Evolutionary conservation across 2,329 filamentous ascomycete species (phyloP).

Genomic region (Pestalotiopsis sp.): DNA sequence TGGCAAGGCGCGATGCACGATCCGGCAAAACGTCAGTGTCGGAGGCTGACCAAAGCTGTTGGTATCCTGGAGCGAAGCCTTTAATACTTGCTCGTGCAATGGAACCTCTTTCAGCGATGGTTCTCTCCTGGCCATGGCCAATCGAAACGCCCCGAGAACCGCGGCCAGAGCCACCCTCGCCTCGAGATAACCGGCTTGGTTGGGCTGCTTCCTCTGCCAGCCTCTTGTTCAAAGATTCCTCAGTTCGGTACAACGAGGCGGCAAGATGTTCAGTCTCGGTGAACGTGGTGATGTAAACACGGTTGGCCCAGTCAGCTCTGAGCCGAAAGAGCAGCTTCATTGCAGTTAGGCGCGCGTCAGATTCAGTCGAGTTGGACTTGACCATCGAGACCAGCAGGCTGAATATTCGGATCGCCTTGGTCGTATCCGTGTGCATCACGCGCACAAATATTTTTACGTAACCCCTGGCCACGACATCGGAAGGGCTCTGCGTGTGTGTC

Average conservation of each 20-base stretch:
- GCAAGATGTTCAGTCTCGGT: constrained; percentile 77
- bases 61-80: constrained; percentile 38
- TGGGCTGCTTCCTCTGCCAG: constrained; percentile 55
- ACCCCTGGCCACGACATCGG: constrained; percentile 72
- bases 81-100: constrained; percentile 44
- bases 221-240: constrained; percentile 53
- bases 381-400: constrained; percentile 67
- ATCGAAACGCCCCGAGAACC: constrained; percentile 56
- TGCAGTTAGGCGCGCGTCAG: constrained; percentile 72
- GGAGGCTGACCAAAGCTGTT: constrained; percentile 61
- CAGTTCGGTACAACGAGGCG: constrained; percentile 68
- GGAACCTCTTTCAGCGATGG: constrained; percentile 39
- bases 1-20: constrained; percentile 46
- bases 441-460: constrained; percentile 78
- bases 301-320: constrained; percentile 78
- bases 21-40: constrained; percentile 60
- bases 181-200: constrained; percentile 44
- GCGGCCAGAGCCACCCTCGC: constrained; percentile 45
- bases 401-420: constrained; percentile 67
- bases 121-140: constrained; percentile 51
- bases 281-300: constrained; percentile 70
- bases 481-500: constrained; percentile 52
- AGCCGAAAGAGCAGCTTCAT: constrained; percentile 82
- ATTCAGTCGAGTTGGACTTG: constrained; percentile 60
- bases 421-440: constrained; percentile 66